A percentile compares a stretch with the other conserved stretches of the same genome.
These are phyloP conservation scores for Inga laurina DNA, from an alignment of 306 rosid species.

Conservation along the genomic window DNA sequence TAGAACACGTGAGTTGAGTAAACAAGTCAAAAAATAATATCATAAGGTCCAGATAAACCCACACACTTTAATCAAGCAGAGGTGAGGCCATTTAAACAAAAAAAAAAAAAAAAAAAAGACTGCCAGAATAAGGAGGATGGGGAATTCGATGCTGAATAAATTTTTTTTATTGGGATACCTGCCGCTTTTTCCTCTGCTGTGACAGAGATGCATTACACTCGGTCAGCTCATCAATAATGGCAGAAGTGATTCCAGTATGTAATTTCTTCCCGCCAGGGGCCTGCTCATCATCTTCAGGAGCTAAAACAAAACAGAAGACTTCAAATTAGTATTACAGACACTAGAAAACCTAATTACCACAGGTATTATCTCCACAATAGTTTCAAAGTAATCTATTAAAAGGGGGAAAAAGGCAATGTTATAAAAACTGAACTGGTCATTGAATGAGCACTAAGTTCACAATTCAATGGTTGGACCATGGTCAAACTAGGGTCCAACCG, in stretches of 20 bases:
- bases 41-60: not conserved
- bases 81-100: not conserved
- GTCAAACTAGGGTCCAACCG: not conserved
- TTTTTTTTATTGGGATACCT: slow-evolving; percentile 39
- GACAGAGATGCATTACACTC: slow-evolving; percentile 73
- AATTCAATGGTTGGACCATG: not conserved
- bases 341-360: not conserved
- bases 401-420: not conserved
- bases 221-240: slow-evolving; percentile 56
- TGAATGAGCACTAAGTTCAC: not conserved
- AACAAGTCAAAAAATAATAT: not conserved
- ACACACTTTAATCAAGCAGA: not conserved
- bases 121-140: not conserved
- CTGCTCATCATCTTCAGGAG: slow-evolving; percentile 52
- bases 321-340: not conserved
- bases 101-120: not conserved
- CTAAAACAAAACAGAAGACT: slow-evolving; percentile 13
- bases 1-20: not conserved
- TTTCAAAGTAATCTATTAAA: not conserved
- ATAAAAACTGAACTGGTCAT: not conserved
- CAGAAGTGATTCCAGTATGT: slow-evolving; percentile 55
- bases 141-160: not conserved
- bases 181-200: slow-evolving; percentile 62
- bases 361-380: not conserved
- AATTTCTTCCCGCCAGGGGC: slow-evolving; percentile 49